Conservation (phyloP, 148 eudicot genomes). For the Fagopyrum esculentum region DNA sequence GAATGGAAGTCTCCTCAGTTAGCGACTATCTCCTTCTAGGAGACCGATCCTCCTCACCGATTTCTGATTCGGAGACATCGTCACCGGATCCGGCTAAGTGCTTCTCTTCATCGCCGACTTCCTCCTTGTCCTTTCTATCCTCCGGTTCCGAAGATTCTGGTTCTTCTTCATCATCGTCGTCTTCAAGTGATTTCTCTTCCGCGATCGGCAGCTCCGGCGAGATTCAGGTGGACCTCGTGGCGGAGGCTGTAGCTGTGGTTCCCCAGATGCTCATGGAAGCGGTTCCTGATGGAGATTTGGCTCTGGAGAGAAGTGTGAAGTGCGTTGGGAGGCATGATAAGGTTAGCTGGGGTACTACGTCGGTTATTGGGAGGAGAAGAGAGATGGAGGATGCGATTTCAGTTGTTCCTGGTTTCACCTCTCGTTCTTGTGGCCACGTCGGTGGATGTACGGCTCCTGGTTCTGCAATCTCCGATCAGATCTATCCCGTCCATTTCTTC, state of each 20-base stretch:
- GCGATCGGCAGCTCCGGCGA: constrained; percentile 39
- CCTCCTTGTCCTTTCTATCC: constrained; percentile 1
- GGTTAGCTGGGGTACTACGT: constrained; percentile 46
- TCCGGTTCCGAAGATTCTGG: constrained; percentile 16
- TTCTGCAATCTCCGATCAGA: constrained; percentile 25
- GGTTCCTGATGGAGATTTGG: constrained; percentile 11
- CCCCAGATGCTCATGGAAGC: background rate
- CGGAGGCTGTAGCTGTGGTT: constrained; percentile 11
- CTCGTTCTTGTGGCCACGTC: constrained; percentile 35
- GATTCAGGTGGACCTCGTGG: constrained; percentile 18
- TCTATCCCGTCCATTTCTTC: constrained; percentile 53
- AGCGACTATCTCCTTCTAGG: background rate
- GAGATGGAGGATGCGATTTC: constrained; percentile 86
- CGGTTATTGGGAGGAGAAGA: constrained; percentile 60
- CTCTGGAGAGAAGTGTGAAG: constrained; percentile 8
- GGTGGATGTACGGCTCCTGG: constrained; percentile 52
- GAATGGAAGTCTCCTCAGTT: background rate
- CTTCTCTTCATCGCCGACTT: constrained; percentile 4
- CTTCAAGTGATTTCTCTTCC: constrained; percentile 24
- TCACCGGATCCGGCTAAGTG: background rate
- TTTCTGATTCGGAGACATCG: background rate
- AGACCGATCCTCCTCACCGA: background rate
- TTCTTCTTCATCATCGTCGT: constrained; percentile 12
- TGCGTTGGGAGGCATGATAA: constrained; percentile 47
- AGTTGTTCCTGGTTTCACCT: constrained; percentile 47